Evolutionary conservation across 306 rosid species (phyloP).

Genomic region (Quercus robur): DNA sequence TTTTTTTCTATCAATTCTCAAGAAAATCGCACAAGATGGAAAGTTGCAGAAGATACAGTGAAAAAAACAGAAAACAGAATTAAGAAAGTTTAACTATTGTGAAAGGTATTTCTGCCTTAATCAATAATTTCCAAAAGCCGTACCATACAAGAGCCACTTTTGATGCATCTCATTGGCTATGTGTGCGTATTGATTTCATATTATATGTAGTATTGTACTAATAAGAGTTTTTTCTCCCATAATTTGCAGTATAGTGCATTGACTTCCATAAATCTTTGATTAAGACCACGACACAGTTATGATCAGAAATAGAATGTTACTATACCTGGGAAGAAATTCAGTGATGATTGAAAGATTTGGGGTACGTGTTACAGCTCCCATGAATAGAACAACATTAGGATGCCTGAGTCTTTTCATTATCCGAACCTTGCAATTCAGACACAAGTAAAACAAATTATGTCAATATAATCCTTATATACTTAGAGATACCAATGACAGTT

Average conservation of each 20-base stretch:
- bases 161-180: background rate
- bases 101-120: background rate
- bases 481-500: background rate
- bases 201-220: background rate
- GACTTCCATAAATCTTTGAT: constrained; percentile 8
- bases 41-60: background rate
- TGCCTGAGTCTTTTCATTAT: constrained; percentile 92
- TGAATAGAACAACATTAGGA: constrained; percentile 97
- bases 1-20: background rate
- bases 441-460: constrained; percentile 16
- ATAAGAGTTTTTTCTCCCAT: background rate
- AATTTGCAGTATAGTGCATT: background rate
- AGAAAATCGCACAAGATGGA: background rate
- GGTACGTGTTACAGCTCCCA: constrained; percentile 90
- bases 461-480: constrained; percentile 2
- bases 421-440: constrained; percentile 57
- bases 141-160: background rate
- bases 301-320: constrained; percentile 11
- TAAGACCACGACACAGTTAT: constrained; percentile 1
- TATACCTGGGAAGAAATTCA: constrained; percentile 94
- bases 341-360: constrained; percentile 92
- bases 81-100: background rate
- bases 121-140: background rate
- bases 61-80: background rate
- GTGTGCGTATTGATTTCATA: background rate